Evolutionary conservation across 192 early-diverging fungal genomes (phyloP), one percentile per base, ranked within the genome.

Genomic region (Coemansia erecta): DNA sequence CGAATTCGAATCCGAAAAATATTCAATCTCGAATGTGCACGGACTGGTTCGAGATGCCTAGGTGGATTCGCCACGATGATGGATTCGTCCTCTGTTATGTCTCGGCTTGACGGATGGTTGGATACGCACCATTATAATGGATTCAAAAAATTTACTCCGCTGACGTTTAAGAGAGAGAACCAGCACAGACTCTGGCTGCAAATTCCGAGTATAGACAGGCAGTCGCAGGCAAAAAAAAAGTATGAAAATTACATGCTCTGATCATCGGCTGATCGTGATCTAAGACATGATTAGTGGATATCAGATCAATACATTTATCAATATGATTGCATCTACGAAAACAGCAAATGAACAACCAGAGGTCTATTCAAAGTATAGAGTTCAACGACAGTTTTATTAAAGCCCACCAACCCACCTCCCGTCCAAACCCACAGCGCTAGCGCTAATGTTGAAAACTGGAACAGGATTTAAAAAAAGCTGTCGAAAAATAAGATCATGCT

Each of bases 371-470:
- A n/a, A n/a, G n/a, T n/a, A n/a, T n/a, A n/a, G n/a, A n/a, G n/a
- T n/a, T n/a, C n/a, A n/a, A 31, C 28, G 28, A 31, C 28, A 21
- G 22, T 17, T 31, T 13, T 28, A 50, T 23, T 22, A 60, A 37
- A 58, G 45, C 68, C 68, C 68, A 64, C 68, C 68, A 70, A 53
- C 68, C 68, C 68, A 48, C 68, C 68, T 33, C 68, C 68, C 68
- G 68, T 64, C 68, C 68, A 60, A 41, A 51, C 21, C 35, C 21
- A 49, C 40, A 52, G 9, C 42, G 42, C 42, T 44, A 17, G 31
- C 47, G 55, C 54, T 57, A 56, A 52, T 12, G n/a, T 14, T 42
- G 4, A 33, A 57, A 57, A 3, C 42, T 17, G 17, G 17, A 44
- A 14, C 15, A 44, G 15, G 13, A 44, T 44, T n/a, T n/a, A n/a